Evolutionary conservation across 257 asterid genomes (phyloP), one percentile per base, ranked within the genome.

Genomic region (Galeopsis tetrahit): DNA sequence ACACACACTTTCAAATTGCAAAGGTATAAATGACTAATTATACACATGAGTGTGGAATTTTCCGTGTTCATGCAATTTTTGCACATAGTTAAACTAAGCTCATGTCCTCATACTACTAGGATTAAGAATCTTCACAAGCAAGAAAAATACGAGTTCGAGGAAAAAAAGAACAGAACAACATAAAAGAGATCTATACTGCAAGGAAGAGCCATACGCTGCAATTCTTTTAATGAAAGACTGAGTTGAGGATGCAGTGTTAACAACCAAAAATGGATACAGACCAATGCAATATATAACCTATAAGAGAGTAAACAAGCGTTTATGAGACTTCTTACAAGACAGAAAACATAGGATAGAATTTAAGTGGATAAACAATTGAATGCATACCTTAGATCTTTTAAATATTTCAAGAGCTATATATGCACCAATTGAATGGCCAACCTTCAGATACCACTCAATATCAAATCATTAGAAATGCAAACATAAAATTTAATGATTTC

Each of bases 401-500:
- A 88, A 84, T 60, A 85, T 75, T 76, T 94, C 96, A 78, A 91
- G 78, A 58, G 91, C 83, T 59, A 94, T 88, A 72, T 89, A 79
- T 60, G 97, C 83, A 75, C 97, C 99, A 77, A 94, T 85, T 66
- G 98, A 91, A 80, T 91, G 98, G 59, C 96, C 96, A 58, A 94
- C 96, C 98, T 91, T 82, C 81, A 79, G 71, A 84, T 15, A 52
- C 70, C 63, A 80, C 53, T 15, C 34, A 49, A 70, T 59, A 69
- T 70, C 66, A 79, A 74, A 56, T 66, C 60, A 73, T 70, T 53
- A 66, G 46, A 48, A 63, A 72, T 21, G 57, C 11, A 21, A 33
- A 5, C 32, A 68, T 43, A 68, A 76, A 31, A 52, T 70, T 33
- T 17, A 70, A 17, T 49, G 43, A 49, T 35, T 66, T 34, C n/a